Evolutionary conservation across 495 filamentous ascomycete genomes (phyloP), one percentile per base, ranked within the genome.

Genomic region (Neurospora sp.): DNA sequence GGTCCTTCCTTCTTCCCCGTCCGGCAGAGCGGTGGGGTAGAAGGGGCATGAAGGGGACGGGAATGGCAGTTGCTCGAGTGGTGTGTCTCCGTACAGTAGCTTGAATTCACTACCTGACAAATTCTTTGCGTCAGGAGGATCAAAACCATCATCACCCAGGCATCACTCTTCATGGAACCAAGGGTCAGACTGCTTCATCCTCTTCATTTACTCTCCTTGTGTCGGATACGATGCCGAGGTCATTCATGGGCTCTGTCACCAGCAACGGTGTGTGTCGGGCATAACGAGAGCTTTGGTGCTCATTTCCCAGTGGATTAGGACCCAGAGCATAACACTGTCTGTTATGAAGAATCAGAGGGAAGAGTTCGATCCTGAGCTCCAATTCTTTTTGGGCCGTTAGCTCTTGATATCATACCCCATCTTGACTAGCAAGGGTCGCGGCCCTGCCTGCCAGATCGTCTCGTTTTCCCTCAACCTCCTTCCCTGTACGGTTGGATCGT

Each of bases 401-500:
- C 53, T 65, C 53, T 65, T 65, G 68, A 70, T 61, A 74, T 77
- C 75, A 73, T 78, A 75, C 77, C 75, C 79, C 78, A 79, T 81
- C 76, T 75, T 72, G 73, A 80, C 78, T 75, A 77, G 75, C 74
- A 77, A 70, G 74, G 73, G 48, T 71, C 71, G 71, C 72, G 74
- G 75, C 72, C 71, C 73, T 74, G 78, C 77, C 77, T 79, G 80
- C 80, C 80, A 83, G 82, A 84, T 84, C 82, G 80, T 80, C 76
- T 74, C 80, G 81, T 84, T 83, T 78, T 77, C 27, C 53, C 80
- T 81, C 79, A 81, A 77, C 82, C 84, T 86, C 84, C 84, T 86
- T 86, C 83, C 84, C 81, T 84, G 80, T 85, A 79, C 78, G 83
- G 84, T 82, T 85, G 84, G 82, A 82, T 81, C 81, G 80, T 80